phyloP scores from a whole-genome alignment of 495 filamentous ascomycete genomes.

The Cairneyella variabilis region DNA sequence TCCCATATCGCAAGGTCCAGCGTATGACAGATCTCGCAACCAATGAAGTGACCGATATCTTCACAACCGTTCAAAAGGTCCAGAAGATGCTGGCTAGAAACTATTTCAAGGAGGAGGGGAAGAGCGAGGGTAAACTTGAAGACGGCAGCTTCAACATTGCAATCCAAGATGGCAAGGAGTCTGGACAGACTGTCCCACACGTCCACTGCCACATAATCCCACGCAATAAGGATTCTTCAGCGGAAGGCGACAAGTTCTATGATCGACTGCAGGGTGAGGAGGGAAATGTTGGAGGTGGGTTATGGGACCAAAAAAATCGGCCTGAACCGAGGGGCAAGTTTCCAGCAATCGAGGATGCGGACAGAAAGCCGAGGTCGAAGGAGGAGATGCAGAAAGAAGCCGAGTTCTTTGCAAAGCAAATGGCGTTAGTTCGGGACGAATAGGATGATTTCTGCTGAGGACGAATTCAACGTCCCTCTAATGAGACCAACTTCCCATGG shows the following conservation, averaged over 20 bases:
- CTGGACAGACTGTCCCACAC: conserved; percentile 87
- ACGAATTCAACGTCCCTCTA: no score
- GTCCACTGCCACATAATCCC: conserved; percentile 95
- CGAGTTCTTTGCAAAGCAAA: conserved; percentile 45
- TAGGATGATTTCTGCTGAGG: no score
- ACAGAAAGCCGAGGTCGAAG: conserved; percentile 61
- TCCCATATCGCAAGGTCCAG: conserved; percentile 57
- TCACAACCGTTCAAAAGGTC: conserved; percentile 76
- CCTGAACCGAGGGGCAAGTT: conserved; percentile 43
- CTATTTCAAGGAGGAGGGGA: conserved; percentile 43
- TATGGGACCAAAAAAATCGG: conserved; percentile 39
- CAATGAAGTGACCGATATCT: conserved; percentile 77
- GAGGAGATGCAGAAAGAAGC: conserved; percentile 84
- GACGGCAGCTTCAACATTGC: conserved; percentile 79
- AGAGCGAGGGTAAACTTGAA: conserved; percentile 15
- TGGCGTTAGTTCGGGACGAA: conserved; percentile 52
- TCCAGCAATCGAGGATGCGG: conserved; percentile 59
- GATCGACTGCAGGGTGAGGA: conserved; percentile 78
- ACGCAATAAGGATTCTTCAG: conserved; percentile 48
- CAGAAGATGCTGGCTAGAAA: conserved; percentile 71
- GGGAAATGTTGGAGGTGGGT: conserved; percentile 69
- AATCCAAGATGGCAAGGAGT: conserved; percentile 82
- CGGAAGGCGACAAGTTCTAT: conserved; percentile 63
- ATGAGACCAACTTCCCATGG: no score
- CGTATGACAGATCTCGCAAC: conserved; percentile 72